Base-by-base conservation (phyloP, 2,329 filamentous ascomycete species). In the Phyllosticta paracitricarpa region DNA sequence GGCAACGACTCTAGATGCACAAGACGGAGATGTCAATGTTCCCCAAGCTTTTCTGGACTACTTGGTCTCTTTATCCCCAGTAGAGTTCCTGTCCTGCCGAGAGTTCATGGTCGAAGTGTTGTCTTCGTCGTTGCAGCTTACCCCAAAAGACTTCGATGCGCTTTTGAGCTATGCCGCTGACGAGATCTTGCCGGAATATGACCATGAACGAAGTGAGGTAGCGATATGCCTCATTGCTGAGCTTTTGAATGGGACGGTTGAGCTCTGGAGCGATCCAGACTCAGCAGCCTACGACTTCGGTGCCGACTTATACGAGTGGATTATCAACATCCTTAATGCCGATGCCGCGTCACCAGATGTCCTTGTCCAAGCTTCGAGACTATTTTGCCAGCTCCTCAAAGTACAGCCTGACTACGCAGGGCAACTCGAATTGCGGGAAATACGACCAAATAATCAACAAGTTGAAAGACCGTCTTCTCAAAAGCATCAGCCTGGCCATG, bases 281-380 rank as follows among this genome's bases (percentile, higher is more conserved):
- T 77, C 79, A 24, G 80, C 82, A 35, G 77, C 96, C 2, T 81
- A 81, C n/a, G 81, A 83, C 2, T 79, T 82, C 51, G 89, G 87
- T 3, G 82, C 85, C 22, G 87, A 95, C 63, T 76, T 97, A 22
- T 97, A 97, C 72, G 76, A 82, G 54, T 90, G 91, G 77, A 87
- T 94, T 65, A 81, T 91, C 55, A 83, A 84, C 59, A 80, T 80
- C 30, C 75, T 96, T 26, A 80, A 82, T 5, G 86, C 83, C 54
- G 85, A 86, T 54, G 81, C 88, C 48, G 81, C 91, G 56, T 95
- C 93, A 0, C 76, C 85, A 2, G 81, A 78, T 61, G 83, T 88
- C 1, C 86, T 92, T 65, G 83, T 85, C 58, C 78, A 81, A 1
- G 78, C 97, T 63, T 83, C 86, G 2, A 76, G 78, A 24, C 77